Percentiles rank a stretch among this genome's conserved stretches.
These are phyloP conservation scores for Myochromella boudieri DNA, from an alignment of 768 basidiomycete species.

Conservation along the genomic window DNA sequence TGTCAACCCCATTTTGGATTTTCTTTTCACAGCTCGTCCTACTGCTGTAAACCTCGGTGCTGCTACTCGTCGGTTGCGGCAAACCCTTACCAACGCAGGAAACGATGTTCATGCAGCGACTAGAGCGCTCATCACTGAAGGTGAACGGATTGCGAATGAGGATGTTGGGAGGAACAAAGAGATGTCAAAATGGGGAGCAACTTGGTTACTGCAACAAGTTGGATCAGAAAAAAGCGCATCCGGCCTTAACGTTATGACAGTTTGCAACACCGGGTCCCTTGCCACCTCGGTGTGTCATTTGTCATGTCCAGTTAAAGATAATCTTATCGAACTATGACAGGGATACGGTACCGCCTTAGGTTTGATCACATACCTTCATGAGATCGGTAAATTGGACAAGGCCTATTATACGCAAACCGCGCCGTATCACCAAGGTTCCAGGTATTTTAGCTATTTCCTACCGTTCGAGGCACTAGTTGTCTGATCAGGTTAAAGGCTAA, in stretches of 20 bases:
- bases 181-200: constrained; percentile 85
- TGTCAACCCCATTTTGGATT: constrained; percentile 60
- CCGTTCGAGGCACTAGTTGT: not conserved
- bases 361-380: constrained; percentile 87
- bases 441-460: constrained; percentile 35
- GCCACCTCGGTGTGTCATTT: constrained; percentile 77
- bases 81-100: constrained; percentile 42
- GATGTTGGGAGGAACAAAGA: constrained; percentile 83
- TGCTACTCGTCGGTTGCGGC: constrained; percentile 71
- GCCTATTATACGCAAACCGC: constrained; percentile 95
- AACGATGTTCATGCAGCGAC: constrained; percentile 48
- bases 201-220: constrained; percentile 70
- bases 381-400: constrained; percentile 69
- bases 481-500: constrained; percentile 53
- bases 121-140: constrained; percentile 66
- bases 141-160: constrained; percentile 74
- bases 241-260: constrained; percentile 81
- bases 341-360: constrained; percentile 96
- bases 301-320: too few species aligned
- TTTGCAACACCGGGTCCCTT: constrained; percentile 96
- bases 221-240: constrained; percentile 35
- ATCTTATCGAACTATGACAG: constrained; percentile 37
- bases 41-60: constrained; percentile 95
- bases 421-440: constrained; percentile 91
- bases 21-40: constrained; percentile 85